Percentiles rank a stretch among this genome's conserved stretches.
These are phyloP conservation scores for Nymphaea colorata DNA, from an alignment of 164 flowering plant genomes.

Conservation along the genomic window DNA sequence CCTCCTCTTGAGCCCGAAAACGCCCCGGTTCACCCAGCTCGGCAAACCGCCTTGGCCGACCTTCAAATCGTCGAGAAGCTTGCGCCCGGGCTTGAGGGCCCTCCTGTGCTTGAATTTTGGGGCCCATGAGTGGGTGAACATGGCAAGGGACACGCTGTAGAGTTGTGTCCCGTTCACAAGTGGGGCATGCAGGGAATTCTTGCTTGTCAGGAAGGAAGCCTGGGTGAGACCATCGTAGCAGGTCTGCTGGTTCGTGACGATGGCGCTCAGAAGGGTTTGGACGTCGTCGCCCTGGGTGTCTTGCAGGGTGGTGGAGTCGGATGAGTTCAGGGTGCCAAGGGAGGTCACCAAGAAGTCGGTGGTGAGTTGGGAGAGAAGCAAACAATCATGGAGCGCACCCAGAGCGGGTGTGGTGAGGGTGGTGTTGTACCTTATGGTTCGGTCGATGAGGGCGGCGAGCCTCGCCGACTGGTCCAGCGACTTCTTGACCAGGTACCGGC, in stretches of 20 bases:
- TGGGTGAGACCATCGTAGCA: slow-evolving; percentile 20
- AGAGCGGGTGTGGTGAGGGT: slow-evolving; percentile 7
- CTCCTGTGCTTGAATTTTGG: slow-evolving; percentile 4
- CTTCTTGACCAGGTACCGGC: slow-evolving; percentile 14
- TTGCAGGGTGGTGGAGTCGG: background rate
- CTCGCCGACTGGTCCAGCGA: slow-evolving; percentile 12
- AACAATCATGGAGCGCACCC: slow-evolving; percentile 24
- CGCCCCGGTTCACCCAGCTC: no score
- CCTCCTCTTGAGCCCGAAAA: no score
- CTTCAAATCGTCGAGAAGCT: no score
- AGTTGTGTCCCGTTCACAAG: slow-evolving; percentile 11
- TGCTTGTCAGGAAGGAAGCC: slow-evolving; percentile 3
- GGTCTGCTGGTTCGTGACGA: slow-evolving; percentile 25
- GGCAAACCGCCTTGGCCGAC: no score
- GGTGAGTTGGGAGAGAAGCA: slow-evolving; percentile 15
- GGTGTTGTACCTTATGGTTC: slow-evolving; percentile 6
- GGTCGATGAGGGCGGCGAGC: slow-evolving; percentile 12
- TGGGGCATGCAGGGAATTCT: slow-evolving; percentile 10
- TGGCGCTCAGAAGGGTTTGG: slow-evolving; percentile 25
- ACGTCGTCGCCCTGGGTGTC: slow-evolving; percentile 14
- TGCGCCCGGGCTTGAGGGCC: no score
- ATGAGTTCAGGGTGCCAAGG: slow-evolving; percentile 7
- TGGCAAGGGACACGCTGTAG: slow-evolving; percentile 17
- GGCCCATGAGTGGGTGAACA: slow-evolving; percentile 15
- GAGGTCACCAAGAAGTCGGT: slow-evolving; percentile 16